These are phyloP conservation scores for Suillus tomentosus DNA, from an alignment of 768 basidiomycete species.

Conservation along the genomic window DNA sequence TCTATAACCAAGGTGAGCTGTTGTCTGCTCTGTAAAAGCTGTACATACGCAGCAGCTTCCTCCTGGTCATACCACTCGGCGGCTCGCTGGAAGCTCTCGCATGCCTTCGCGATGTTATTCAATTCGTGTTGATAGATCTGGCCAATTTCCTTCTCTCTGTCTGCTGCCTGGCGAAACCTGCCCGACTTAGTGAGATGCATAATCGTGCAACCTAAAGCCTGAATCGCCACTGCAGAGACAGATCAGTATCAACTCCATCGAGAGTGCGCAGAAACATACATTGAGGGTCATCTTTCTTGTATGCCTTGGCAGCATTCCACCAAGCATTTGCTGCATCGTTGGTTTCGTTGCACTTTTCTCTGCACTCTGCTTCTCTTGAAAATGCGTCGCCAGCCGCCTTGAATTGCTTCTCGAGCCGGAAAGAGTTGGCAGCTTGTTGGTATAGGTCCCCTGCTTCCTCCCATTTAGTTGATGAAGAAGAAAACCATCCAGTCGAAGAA, in stretches of 20 bases:
- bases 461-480: slow-evolving; percentile 77
- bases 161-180: slow-evolving; percentile 95
- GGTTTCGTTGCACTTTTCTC: slow-evolving; percentile 81
- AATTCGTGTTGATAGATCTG: slow-evolving; percentile 88
- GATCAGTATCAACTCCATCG: slow-evolving; percentile 18
- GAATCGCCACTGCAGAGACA: slow-evolving; percentile 72
- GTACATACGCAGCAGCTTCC: slow-evolving; percentile 89
- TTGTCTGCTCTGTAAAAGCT: background rate
- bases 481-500: slow-evolving; percentile 87
- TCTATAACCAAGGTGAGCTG: slow-evolving; percentile 41
- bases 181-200: slow-evolving; percentile 79
- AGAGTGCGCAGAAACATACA: slow-evolving; percentile 50
- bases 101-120: slow-evolving; percentile 79
- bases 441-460: slow-evolving; percentile 97
- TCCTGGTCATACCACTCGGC: slow-evolving; percentile 99
- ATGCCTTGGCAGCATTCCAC: slow-evolving; percentile 98
- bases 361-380: slow-evolving; percentile 91
- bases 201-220: slow-evolving; percentile 84
- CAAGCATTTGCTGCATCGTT: slow-evolving; percentile 98
- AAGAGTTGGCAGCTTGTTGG: slow-evolving; percentile 91
- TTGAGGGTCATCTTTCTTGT: slow-evolving; percentile 85
- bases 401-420: slow-evolving; percentile 90
- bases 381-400: slow-evolving; percentile 92
- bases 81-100: slow-evolving; percentile 88
- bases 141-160: slow-evolving; percentile 96